phyloP scores from a whole-genome alignment of 768 basidiomycete species.

The Pulveroboletus ravenelii region DNA sequence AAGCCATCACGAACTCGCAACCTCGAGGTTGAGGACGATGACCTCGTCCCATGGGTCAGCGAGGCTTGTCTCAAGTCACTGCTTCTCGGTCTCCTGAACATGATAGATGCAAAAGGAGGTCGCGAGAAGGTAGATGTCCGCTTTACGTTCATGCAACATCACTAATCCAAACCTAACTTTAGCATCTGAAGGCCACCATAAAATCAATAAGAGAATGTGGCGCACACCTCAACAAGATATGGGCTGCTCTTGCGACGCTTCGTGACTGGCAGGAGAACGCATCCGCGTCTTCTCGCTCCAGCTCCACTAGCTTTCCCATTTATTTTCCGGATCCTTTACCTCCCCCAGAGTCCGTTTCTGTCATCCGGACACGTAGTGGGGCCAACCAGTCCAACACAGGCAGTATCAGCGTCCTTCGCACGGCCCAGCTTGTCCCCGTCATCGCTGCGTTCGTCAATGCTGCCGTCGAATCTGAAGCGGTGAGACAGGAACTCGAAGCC shows the following conservation, averaged over 20 bases:
- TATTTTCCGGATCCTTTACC: conserved; percentile 57
- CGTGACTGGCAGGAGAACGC: conserved; percentile 33
- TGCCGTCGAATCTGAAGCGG: conserved; percentile 39
- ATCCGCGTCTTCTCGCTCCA: conserved; percentile 11
- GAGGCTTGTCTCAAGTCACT: conserved; percentile 62
- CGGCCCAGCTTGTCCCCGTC: conserved; percentile 67
- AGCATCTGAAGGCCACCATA: conserved; percentile 34
- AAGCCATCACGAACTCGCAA: conserved; percentile 31
- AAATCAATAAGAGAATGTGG: conserved; percentile 52
- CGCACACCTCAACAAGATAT: conserved; percentile 57
- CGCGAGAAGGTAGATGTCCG: conserved; percentile 28
- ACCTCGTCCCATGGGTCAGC: conserved; percentile 52
- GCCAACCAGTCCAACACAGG: conserved; percentile 24
- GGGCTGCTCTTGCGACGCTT: conserved; percentile 49
- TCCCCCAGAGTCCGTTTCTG: conserved; percentile 39
- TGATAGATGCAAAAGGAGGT: conserved; percentile 44
- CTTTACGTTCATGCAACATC: background rate
- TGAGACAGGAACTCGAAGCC: conserved; percentile 59
- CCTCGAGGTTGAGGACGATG: conserved; percentile 35
- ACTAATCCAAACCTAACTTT: background rate
- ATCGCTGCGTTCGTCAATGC: conserved; percentile 54
- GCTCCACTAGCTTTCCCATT: conserved; percentile 17
- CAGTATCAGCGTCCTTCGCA: conserved; percentile 33
- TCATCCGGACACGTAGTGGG: conserved; percentile 47
- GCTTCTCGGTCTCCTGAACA: conserved; percentile 54